Evolutionary conservation across 345 rosid genomes (phyloP), one percentile per base, ranked within the genome.

Genomic region (Cardamine occulta): DNA sequence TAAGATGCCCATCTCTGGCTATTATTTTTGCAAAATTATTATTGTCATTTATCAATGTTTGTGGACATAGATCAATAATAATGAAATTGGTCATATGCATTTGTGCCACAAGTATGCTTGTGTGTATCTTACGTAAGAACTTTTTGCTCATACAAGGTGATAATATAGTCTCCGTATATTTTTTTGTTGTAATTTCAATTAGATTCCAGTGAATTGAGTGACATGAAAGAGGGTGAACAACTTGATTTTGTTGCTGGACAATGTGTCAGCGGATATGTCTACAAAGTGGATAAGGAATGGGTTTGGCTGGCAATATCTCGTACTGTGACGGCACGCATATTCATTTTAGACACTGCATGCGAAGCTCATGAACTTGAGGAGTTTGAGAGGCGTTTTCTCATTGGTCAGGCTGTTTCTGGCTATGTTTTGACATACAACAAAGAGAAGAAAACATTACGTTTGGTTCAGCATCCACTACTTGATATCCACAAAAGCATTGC

Each of bases 231-330:
- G 40, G 53, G 26, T 66, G 86, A 90, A 68, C 82, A 86, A 21
- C 73, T 64, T 59, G 82, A 86, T 48, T 85, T 85, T 84, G 78
- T 86, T 53, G 37, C 79, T 70, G 97, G 97, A 48, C 82, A 87
- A 76, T 19, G 45, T 66, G 84, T 88, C 56, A 68, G 75, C 19
- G 97, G 99, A 76, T 90, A 88, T 81, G 91, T 92, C 57, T 92
- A 90, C 84, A 95, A 88, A 82, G 93, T 90, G 80, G 93, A 90
- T 42, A 74, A 53, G 73, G 97, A 95, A 76, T 92, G 99, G 99
- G 88, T 81, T 4, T 92, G 91, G 91, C 69, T 95, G 75, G 73
- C 93, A 49, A 28, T 95, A 70, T 88, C 99, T 81, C 88, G 93
- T 69, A 70, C 83, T 56, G 81, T 86, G 78, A 90, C 82, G 37